Percentiles rank a stretch among this genome's conserved stretches.
Evolutionary conservation across 1,284 basidiomycete species (phyloP).

Genomic region (Abortiporus biennis): DNA sequence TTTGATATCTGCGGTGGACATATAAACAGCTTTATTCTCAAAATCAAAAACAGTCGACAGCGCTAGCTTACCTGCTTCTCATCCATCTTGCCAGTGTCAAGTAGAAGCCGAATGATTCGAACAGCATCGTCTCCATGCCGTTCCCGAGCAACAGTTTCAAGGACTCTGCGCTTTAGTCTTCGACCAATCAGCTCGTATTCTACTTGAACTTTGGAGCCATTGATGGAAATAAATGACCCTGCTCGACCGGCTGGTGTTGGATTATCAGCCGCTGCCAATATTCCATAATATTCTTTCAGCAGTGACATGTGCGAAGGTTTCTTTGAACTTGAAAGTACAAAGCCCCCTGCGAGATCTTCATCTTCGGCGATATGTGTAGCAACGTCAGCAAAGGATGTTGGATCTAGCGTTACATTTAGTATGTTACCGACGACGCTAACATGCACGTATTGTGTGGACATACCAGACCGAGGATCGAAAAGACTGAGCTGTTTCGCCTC

Average conservation of each 20-base stretch:
- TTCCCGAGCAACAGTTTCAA: constrained; percentile 80
- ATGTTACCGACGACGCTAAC: too few species aligned
- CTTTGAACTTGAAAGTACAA: constrained; percentile 47
- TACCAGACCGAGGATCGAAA: constrained; percentile 62
- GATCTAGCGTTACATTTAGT: constrained; percentile 34
- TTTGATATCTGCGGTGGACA: constrained; percentile 75
- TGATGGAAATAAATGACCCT: constrained; percentile 62
- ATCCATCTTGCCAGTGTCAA: constrained; percentile 91
- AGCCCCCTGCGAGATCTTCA: constrained; percentile 48
- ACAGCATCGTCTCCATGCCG: constrained; percentile 85
- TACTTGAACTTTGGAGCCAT: constrained; percentile 69
- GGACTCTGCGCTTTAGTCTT: constrained; percentile 64
- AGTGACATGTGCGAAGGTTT: constrained; percentile 51
- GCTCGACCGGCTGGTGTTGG: constrained; percentile 64
- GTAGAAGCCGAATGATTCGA: constrained; percentile 76
- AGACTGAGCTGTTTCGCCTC: constrained; percentile 58
- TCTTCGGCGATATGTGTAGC: constrained; percentile 56
- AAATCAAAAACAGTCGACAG: neutral
- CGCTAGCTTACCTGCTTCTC: constrained; percentile 78
- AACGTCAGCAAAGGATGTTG: constrained; percentile 57
- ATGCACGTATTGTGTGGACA: constrained; percentile 11
- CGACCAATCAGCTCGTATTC: constrained; percentile 78
- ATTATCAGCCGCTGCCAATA: constrained; percentile 76
- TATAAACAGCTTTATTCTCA: too few species aligned
- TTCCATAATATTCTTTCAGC: constrained; percentile 71